Base-by-base conservation (phyloP, 208 protist genomes). In the Angomonas ambiguus region DNA sequence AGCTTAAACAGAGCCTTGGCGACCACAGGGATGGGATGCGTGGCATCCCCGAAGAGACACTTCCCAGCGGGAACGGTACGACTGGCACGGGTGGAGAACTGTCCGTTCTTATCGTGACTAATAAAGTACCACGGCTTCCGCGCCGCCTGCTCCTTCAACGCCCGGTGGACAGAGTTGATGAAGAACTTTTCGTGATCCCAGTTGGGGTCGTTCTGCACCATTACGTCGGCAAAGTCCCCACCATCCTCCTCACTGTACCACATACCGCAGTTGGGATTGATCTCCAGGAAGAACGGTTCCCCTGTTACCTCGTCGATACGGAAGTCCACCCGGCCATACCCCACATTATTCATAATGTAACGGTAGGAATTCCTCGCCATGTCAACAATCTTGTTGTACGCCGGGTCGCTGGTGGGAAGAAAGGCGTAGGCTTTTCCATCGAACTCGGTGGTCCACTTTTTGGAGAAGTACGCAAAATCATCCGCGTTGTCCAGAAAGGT, bases 261-360 rank as follows among this genome's bases (percentile, higher is more conserved):
- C 87, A 95, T 93, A 2, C 90, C 90, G 68, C 87, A 93, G 76
- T 95, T 95, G 28, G 87, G 87, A 65, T 95, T 95, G 71, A 95
- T 95, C 70, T 95, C 90, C 16, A 95, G 72, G 62, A 95, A 95
- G 72, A 88, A 88, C 8, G 83, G 81, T 45, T 83, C 80, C 11
- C 76, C 77, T 13, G 75, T 84, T 30, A 72, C 70, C 20, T 82
- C 72, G 62, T 92, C 85, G 51, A 95, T 93, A 68, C 90, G 90
- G 65, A 95, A 93, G 81, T 95, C 90, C 0, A 85, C 77, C 22
- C 90, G 84, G 56, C 87, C 90, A 72, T 92, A 93, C 61, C 87
- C 87, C 51, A 95, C 87, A 34, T 83, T 83, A 70, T 87, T 92
- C 76, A 95, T 84, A 58, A 93, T 88, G 74, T 92, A 80, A 53